These are phyloP conservation scores for Saccharomycopsis selenospora DNA, from an alignment of 805 yeast species.

Conservation along the genomic window DNA sequence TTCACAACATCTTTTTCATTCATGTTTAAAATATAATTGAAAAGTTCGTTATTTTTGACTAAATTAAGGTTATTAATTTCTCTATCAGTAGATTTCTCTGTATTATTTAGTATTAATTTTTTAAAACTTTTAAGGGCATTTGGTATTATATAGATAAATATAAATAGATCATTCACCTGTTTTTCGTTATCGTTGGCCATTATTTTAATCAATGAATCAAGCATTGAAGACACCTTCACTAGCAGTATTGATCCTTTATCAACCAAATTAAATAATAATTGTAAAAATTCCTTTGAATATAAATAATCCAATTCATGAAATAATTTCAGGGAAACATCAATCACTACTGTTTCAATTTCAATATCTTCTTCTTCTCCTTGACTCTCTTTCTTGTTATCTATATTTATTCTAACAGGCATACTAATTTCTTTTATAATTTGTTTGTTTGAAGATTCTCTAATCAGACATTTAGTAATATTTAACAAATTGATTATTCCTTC, in stretches of 20 bases:
- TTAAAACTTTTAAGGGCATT: slow-evolving; percentile 31
- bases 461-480: not conserved
- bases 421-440: too few relatives aligned
- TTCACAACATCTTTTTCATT: slow-evolving; percentile 3
- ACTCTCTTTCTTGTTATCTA: slow-evolving; percentile 25
- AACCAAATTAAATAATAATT: slow-evolving; percentile 6
- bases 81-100: not conserved
- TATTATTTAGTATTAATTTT: slow-evolving; percentile 24
- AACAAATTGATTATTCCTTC: not conserved
- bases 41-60: slow-evolving; percentile 6
- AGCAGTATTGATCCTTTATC: slow-evolving; percentile 18
- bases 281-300: slow-evolving; percentile 14
- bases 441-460: not conserved
- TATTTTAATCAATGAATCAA: slow-evolving; percentile 31
- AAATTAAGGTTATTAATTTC: slow-evolving; percentile 2
- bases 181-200: slow-evolving; percentile 33
- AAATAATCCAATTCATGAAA: slow-evolving; percentile 6
- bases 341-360: slow-evolving; percentile 18
- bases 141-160: slow-evolving; percentile 33
- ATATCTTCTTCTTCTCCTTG: slow-evolving; percentile 23
- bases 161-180: slow-evolving; percentile 27
- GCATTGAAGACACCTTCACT: slow-evolving; percentile 24
- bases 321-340: slow-evolving; percentile 14
- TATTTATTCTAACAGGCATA: slow-evolving; percentile 4
- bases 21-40: slow-evolving; percentile 5